These are phyloP conservation scores for Aspergillus coremiiformis DNA, from an alignment of 495 filamentous ascomycete genomes.

Conservation along the genomic window DNA sequence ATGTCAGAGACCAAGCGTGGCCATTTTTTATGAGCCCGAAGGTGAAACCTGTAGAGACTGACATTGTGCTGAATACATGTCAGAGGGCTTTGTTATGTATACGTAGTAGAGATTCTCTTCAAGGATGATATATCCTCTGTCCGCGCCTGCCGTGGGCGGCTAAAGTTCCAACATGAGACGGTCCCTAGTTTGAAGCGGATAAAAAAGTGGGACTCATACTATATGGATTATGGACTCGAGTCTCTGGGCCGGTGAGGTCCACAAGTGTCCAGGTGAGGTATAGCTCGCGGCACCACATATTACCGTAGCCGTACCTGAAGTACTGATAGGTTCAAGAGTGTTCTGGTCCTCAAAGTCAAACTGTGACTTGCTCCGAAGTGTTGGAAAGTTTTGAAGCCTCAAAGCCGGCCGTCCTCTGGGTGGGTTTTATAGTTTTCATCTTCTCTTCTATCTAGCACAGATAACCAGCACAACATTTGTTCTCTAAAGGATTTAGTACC, in stretches of 20 bases:
- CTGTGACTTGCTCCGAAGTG: background rate
- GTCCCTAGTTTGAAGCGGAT: background rate
- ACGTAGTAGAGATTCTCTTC: background rate
- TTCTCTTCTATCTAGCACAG: too few relatives aligned
- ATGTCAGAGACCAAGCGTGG: background rate
- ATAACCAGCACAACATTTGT: too few relatives aligned
- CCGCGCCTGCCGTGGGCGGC: background rate
- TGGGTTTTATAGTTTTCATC: background rate
- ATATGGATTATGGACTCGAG: conserved; percentile 2
- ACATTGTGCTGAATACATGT: background rate
- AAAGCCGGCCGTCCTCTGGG: background rate
- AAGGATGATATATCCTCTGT: background rate
- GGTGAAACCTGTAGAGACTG: background rate
- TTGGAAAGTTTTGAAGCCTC: background rate
- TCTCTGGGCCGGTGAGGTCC: background rate
- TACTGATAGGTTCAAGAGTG: background rate
- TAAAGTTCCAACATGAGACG: background rate
- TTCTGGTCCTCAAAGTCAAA: background rate
- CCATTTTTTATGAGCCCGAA: background rate
- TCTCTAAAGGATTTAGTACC: too few relatives aligned
- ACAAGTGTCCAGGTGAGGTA: background rate
- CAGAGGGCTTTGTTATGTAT: background rate
- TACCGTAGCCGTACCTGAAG: background rate
- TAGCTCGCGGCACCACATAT: background rate
- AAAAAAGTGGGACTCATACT: conserved; percentile 1